Conservation (phyloP, 768 basidiomycete genomes). For the Tylopilus sp. region DNA sequence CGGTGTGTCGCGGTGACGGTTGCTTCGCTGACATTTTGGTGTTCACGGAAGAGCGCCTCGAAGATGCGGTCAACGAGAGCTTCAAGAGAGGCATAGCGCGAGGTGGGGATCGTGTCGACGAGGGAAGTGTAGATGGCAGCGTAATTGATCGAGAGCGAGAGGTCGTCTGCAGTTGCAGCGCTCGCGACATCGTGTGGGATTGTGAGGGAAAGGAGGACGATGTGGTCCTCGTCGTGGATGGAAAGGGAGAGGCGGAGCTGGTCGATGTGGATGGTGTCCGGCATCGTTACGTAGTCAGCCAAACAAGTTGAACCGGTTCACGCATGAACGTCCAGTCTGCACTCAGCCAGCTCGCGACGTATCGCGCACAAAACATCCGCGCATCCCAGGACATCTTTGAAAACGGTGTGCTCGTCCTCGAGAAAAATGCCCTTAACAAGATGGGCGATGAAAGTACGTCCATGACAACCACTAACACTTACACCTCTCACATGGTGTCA, state of each 20-base stretch:
- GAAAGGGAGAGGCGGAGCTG: no score
- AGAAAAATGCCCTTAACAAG: conserved; percentile 40
- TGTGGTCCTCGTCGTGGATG: no score
- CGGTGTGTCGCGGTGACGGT: conserved; percentile 44
- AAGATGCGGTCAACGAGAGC: conserved; percentile 43
- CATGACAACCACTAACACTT: no score
- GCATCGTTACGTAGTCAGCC: no score
- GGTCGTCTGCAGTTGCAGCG: conserved; percentile 46
- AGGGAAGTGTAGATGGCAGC: conserved; percentile 35
- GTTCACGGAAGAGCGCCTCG: conserved; percentile 33
- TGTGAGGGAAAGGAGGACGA: no score
- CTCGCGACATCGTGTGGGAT: no score
- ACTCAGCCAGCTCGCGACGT: conserved; percentile 47
- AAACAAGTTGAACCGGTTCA: no score
- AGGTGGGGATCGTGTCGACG: conserved; percentile 20
- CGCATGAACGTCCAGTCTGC: no score
- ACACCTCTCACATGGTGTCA: conserved; percentile 25
- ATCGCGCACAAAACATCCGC: conserved; percentile 46
- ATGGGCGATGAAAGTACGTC: conserved; percentile 56
- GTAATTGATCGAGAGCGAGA: conserved; percentile 64
- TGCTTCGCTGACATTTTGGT: conserved; percentile 35
- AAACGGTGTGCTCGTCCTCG: conserved; percentile 48
- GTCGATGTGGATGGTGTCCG: no score
- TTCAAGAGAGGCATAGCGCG: conserved; percentile 43
- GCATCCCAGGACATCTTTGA: conserved; percentile 60